Evolutionary conservation across 176 grass and related monocot genomes (phyloP), one percentile per base, ranked within the genome.

Genomic region (Areca catechu): DNA sequence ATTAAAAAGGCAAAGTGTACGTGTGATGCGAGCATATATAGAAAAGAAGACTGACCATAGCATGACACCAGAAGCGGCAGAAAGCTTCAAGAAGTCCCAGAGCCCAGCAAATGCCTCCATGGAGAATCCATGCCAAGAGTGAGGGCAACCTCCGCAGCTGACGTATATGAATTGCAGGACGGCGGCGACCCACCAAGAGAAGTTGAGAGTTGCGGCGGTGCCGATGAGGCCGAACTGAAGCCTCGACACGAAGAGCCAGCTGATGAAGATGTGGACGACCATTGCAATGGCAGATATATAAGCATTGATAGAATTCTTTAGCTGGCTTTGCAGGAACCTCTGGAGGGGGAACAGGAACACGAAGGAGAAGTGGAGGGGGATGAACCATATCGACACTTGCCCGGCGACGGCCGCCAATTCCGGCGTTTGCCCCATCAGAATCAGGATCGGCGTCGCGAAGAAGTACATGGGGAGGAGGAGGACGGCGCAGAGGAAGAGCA

Each of bases 361-460:
- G 43, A 96, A 90, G 80, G 80, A 90, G 83, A 96, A 87, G 72
- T 96, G 91, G 3, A 96, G 80, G 24, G 91, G 91, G 74, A 96
- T 90, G 86, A 90, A 79, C 91, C 91, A 96, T 0, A 96, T 56
- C 0, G 83, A 96, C 0, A 96, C 79, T 17, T 9, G 3, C 1
- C 91, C 91, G 0, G 83, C 82, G 74, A 86, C 82, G 0, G 49
- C 62, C 50, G 91, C 82, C 71, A 96, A 61, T 54, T 79, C 86
- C 29, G 77, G 77, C 5, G 91, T 29, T 74, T 96, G 91, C 1
- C 91, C 91, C 52, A 67, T 75, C 48, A 89, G 72, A 17, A 75
- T 58, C 3, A 96, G 86, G 70, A 82, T 79, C 3, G 82, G 86
- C 50, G 85, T 82, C 0, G 91, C 91, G 49, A 81, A 82, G 59